phyloP scores from a whole-genome alignment of 2,329 filamentous ascomycete species.

The Sphaerulina vaccinii region DNA sequence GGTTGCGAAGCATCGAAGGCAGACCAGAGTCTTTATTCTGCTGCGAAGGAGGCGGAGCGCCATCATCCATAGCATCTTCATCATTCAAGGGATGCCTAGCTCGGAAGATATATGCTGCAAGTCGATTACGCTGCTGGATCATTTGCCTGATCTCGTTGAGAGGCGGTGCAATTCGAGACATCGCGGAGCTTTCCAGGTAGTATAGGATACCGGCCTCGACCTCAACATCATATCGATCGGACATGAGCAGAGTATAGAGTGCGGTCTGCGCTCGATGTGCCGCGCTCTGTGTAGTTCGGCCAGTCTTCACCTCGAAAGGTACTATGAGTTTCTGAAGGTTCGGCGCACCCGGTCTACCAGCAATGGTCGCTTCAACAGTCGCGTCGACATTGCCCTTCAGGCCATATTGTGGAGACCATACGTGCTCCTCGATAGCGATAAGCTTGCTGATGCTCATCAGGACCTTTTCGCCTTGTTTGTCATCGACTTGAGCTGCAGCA shows the following conservation, averaged over 20 bases:
- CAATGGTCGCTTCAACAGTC: conserved; percentile 83
- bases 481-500: conserved; percentile 72
- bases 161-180: conserved; percentile 78
- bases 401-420: conserved; percentile 97
- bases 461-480: conserved; percentile 72
- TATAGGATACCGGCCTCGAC: conserved; percentile 89
- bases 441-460: conserved; percentile 88
- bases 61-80: conserved; percentile 1
- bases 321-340: conserved; percentile 61
- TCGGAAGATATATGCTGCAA: conserved; percentile 75
- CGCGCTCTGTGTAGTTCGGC: conserved; percentile 72
- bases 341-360: conserved; percentile 64
- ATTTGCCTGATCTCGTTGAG: conserved; percentile 89
- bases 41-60: conserved; percentile 19
- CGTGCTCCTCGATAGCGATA: conserved; percentile 93
- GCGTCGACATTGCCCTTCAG: conserved; percentile 98
- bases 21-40: conserved; percentile 58
- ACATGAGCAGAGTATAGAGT: conserved; percentile 86
- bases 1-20: conserved; percentile 80
- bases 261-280: conserved; percentile 91
- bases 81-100: conserved; percentile 27
- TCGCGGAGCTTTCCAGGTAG: conserved; percentile 89
- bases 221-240: conserved; percentile 91
- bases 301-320: conserved; percentile 94
- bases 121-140: conserved; percentile 90